These are phyloP conservation scores for Mycena filopes DNA, from an alignment of 768 basidiomycete species.

Conservation along the genomic window DNA sequence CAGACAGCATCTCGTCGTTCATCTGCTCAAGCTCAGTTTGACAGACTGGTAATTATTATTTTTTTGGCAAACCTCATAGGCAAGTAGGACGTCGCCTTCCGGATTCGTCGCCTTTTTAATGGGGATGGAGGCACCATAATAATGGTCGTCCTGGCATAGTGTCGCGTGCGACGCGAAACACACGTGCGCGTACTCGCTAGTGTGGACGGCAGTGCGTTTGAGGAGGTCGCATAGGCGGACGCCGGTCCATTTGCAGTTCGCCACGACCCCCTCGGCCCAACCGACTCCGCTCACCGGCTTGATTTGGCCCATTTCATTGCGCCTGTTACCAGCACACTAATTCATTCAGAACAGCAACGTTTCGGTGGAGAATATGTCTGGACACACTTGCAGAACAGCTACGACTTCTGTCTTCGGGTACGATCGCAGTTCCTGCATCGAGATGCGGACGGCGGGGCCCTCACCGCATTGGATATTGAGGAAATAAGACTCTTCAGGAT, in stretches of 20 bases:
- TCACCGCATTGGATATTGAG: conserved; percentile 51
- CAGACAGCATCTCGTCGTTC: conserved; percentile 67
- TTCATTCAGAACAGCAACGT: conserved; percentile 7
- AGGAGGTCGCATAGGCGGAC: conserved; percentile 68
- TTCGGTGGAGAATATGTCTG: neutral
- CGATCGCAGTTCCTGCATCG: conserved; percentile 52
- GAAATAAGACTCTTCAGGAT: conserved; percentile 56
- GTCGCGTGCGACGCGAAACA: conserved; percentile 72
- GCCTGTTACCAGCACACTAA: conserved; percentile 75
- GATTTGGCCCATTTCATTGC: conserved; percentile 70
- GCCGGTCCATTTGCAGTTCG: conserved; percentile 76
- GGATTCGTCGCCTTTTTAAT: conserved; percentile 58
- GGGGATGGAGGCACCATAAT: conserved; percentile 73
- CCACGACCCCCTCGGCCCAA: conserved; percentile 77
- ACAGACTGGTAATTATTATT: neutral
- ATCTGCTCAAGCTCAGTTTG: conserved; percentile 53
- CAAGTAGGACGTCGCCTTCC: conserved; percentile 66
- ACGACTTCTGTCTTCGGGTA: conserved; percentile 57
- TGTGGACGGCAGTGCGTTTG: conserved; percentile 51
- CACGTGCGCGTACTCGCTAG: conserved; percentile 55
- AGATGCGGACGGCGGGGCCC: conserved; percentile 45
- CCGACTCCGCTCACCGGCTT: conserved; percentile 69
- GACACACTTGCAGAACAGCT: conserved; percentile 66
- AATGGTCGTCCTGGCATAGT: conserved; percentile 68
- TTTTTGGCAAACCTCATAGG: conserved; percentile 64